Evolutionary conservation across 768 basidiomycete genomes (phyloP).

Genomic region (Crepidotus variabilis): DNA sequence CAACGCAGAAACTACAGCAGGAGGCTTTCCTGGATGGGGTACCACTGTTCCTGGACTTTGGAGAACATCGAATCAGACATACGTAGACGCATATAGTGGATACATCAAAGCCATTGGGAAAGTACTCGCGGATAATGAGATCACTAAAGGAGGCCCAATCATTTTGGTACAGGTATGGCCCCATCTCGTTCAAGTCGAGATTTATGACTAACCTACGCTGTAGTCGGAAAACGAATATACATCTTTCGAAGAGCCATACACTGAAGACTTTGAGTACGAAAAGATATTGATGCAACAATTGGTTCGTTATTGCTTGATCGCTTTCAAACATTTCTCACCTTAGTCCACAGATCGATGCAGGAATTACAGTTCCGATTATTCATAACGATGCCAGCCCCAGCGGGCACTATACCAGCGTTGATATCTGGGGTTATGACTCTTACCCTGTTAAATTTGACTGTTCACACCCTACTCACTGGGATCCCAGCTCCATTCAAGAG

Average conservation of each 20-base stretch:
- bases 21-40: constrained; percentile 57
- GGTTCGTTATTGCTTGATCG: constrained; percentile 16
- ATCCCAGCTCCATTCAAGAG: constrained; percentile 38
- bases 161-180: constrained; percentile 34
- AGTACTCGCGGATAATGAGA: constrained; percentile 47
- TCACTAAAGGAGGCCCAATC: constrained; percentile 57
- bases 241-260: constrained; percentile 32
- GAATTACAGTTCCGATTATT: constrained; percentile 45
- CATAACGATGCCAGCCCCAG: constrained; percentile 44
- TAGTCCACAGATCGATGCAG: constrained; percentile 30
- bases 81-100: constrained; percentile 43
- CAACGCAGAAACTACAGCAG: constrained; percentile 46
- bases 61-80: constrained; percentile 38
- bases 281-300: constrained; percentile 28
- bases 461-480: constrained; percentile 42
- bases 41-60: constrained; percentile 44
- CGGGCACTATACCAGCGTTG: constrained; percentile 41
- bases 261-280: constrained; percentile 39
- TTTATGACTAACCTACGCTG: constrained; percentile 1
- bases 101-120: constrained; percentile 44
- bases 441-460: constrained; percentile 57
- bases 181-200: not conserved
- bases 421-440: constrained; percentile 50
- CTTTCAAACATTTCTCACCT: not conserved
- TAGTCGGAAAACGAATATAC: constrained; percentile 56